Percentiles rank a stretch among this genome's conserved stretches.
Evolutionary conservation across 2,329 filamentous ascomycete species (phyloP).

Genomic region (Ophiocordyceps australis): DNA sequence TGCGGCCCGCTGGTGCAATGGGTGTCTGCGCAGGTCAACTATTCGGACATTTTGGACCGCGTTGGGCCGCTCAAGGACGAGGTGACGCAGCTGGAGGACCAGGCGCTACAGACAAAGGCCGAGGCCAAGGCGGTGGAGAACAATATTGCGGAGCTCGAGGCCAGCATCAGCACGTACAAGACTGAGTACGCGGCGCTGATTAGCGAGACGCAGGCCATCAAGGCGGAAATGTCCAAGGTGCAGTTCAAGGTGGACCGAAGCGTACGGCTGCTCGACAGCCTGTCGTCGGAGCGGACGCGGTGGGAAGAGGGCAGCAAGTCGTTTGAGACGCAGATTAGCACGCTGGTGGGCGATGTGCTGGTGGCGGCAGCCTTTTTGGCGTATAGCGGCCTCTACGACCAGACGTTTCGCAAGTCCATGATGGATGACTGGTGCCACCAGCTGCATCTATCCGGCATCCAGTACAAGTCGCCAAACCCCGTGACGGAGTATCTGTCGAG

Average conservation of each 20-base stretch:
- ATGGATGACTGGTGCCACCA: slow-evolving; percentile 95
- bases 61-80: slow-evolving; percentile 87
- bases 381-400: slow-evolving; percentile 92
- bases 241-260: slow-evolving; percentile 97
- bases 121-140: slow-evolving; percentile 84
- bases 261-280: slow-evolving; percentile 79
- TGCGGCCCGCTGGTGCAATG: slow-evolving; percentile 94
- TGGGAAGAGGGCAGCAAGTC: slow-evolving; percentile 98
- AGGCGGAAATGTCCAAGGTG: slow-evolving; percentile 87
- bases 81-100: slow-evolving; percentile 70
- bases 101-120: slow-evolving; percentile 81
- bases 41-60: slow-evolving; percentile 90
- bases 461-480: slow-evolving; percentile 84
- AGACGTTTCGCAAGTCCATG: slow-evolving; percentile 95
- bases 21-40: slow-evolving; percentile 92
- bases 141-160: slow-evolving; percentile 67
- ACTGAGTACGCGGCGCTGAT: slow-evolving; percentile 89
- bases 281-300: slow-evolving; percentile 79
- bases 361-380: slow-evolving; percentile 95
- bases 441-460: slow-evolving; percentile 79
- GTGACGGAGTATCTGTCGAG: slow-evolving; percentile 94
- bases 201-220: slow-evolving; percentile 94
- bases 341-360: slow-evolving; percentile 85
- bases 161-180: slow-evolving; percentile 90
- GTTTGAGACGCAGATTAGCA: slow-evolving; percentile 95